Evolutionary conservation across 2,329 filamentous ascomycete genomes (phyloP).

Genomic region (Laburnicola sp.): DNA sequence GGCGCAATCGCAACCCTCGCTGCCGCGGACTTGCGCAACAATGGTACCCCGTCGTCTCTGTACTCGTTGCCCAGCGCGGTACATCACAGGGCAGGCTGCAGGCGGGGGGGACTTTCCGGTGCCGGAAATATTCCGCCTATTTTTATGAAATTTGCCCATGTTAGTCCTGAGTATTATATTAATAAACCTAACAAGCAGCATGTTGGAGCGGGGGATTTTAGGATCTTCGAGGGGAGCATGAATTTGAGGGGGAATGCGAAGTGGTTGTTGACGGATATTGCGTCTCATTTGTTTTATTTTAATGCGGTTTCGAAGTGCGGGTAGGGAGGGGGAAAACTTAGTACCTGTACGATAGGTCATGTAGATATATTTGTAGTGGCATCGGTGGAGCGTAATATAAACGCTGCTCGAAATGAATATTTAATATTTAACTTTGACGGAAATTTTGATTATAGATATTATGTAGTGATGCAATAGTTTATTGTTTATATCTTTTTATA

Average conservation of each 20-base stretch:
- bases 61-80: constrained; percentile 71
- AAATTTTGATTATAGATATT: no score
- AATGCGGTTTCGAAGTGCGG: constrained; percentile 28
- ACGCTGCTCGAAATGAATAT: no score
- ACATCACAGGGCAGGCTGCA: constrained; percentile 58
- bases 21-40: constrained; percentile 52
- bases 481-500: no score
- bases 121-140: constrained; percentile 66
- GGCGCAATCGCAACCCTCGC: constrained; percentile 66
- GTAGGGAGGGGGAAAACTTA: no score
- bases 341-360: no score
- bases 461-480: no score
- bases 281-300: constrained; percentile 46
- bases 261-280: constrained; percentile 33
- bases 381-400: no score
- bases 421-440: no score
- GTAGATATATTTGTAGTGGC: no score
- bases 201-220: constrained; percentile 28
- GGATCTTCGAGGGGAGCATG: constrained; percentile 23
- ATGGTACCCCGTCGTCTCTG: constrained; percentile 25
- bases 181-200: constrained; percentile 22
- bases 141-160: constrained; percentile 65
- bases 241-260: constrained; percentile 37
- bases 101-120: constrained; percentile 65
- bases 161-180: constrained; percentile 67